Base-by-base conservation (phyloP, 257 asterid genomes). In the Salvia splendens region DNA sequence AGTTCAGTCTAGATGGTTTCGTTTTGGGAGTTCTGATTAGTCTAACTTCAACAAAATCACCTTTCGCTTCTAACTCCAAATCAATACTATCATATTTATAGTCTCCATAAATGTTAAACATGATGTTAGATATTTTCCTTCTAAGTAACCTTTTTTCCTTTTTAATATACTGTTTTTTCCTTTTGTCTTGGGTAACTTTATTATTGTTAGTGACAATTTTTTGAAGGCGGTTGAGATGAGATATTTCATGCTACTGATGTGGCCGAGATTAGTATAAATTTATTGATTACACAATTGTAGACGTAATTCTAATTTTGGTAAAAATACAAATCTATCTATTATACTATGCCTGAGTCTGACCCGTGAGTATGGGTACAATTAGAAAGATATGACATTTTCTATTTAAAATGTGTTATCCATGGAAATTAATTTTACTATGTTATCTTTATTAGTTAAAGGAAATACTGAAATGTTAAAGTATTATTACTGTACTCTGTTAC, bases 1-100 rank as follows among this genome's bases (percentile, higher is more conserved):
- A 3, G 82, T 87, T 67, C 87, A 74, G 10, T 80, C 92, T 8
- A 78, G 68, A 78, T 87, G 86, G 85, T 83, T 86, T 70, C 75
- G 73, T 30, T 47, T 76, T 12, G 67, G 72, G 10, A 72, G 57
- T 55, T 81, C 80, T 11, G 51, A 84, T 72, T 84, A 75, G 71
- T 49, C 12, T 8, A 38, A 1, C 5, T 33, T 33, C 8, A 2
- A 8, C 8, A 5, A 38, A 5, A 38, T 35, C 42, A 8, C 8
- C 40, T 35, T 38, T 2, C 6, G 0, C 2, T 5, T 38, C 8
- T 8, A 38, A 5, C 11, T 8, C 45, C 2, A 8, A 40, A 40
- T 40, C 11, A 40, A 8, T 38, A 40, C 2, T 40, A 2, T 4
- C 38, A 40, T 40, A 40, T 40, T 38, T 6, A 8, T 40, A 40